Percentiles rank a stretch among this genome's conserved stretches.
Conservation (phyloP, 495 filamentous ascomycete genomes). For the Neurospora discreta region DNA sequence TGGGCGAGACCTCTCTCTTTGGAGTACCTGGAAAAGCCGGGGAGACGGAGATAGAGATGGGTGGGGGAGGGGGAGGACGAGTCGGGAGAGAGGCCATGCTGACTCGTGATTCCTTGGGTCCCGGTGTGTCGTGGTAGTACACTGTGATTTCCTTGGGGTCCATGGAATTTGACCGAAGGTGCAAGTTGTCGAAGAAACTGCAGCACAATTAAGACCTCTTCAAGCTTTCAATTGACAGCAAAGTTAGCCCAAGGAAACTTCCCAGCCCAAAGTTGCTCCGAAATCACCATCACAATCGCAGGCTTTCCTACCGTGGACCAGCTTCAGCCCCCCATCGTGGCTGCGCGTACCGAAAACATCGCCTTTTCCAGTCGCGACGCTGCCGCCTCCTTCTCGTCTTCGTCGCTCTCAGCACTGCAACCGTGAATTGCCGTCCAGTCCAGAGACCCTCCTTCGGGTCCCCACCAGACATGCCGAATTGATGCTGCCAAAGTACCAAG, state of each 20-base stretch:
- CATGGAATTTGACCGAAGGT: neutral
- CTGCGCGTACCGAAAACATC: neutral
- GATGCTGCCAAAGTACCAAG: neutral
- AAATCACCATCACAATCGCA: neutral
- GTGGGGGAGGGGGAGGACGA: neutral
- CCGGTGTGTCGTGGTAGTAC: neutral
- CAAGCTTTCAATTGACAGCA: neutral
- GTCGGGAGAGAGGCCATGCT: neutral
- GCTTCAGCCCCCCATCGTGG: neutral
- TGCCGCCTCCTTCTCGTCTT: neutral
- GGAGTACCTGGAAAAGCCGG: neutral
- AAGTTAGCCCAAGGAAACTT: neutral
- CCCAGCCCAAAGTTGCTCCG: neutral
- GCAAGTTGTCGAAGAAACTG: neutral
- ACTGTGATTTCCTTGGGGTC: neutral
- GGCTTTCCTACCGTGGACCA: neutral
- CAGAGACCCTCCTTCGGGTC: neutral
- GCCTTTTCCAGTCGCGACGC: neutral
- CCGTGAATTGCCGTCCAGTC: neutral
- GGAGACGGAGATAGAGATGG: neutral
- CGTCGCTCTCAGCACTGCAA: neutral
- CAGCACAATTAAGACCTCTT: neutral
- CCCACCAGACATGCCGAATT: neutral
- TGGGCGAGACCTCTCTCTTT: neutral
- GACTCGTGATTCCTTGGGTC: neutral